Conservation (phyloP, 306 rosid genomes). For the Vicia villosa region DNA sequence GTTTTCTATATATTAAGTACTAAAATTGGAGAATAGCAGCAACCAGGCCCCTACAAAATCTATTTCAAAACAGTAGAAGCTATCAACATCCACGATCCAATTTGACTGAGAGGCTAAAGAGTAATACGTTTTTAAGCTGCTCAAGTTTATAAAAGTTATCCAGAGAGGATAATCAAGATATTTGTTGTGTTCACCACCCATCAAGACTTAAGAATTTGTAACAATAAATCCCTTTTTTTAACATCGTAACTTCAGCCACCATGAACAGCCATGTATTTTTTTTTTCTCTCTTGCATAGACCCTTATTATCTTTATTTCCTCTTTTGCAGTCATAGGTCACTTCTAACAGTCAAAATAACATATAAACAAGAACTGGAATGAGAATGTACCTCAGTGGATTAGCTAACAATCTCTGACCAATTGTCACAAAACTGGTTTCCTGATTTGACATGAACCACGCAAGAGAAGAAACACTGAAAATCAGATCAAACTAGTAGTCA, state of each 20-base stretch:
- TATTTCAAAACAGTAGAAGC: conserved; percentile 16
- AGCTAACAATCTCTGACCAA: conserved; percentile 97
- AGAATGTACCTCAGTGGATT: conserved; percentile 83
- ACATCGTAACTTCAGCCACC: neutral
- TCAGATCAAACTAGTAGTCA: conserved; percentile 42
- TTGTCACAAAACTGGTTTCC: conserved; percentile 97
- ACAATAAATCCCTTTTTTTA: neutral
- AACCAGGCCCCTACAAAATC: conserved; percentile 4
- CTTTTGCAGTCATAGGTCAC: conserved; percentile 1
- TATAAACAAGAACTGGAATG: neutral
- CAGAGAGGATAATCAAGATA: conserved; percentile 1
- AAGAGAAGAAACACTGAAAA: conserved; percentile 95
- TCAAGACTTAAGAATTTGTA: conserved; percentile 23
- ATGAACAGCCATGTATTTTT: conserved; percentile 7
- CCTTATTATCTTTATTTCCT: neutral
- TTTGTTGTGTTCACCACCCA: conserved; percentile 10
- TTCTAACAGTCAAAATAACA: neutral
- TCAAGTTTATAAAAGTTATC: neutral
- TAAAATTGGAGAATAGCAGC: conserved; percentile 2
- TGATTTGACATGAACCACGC: conserved; percentile 99
- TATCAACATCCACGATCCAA: conserved; percentile 16
- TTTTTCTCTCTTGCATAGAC: neutral
- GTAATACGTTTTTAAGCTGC: conserved; percentile 7
- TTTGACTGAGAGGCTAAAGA: neutral
- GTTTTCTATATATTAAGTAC: neutral